Percentiles rank a stretch among this genome's conserved stretches.
These are phyloP conservation scores for Euphorbia pulcherrima DNA, from an alignment of 345 rosid genomes.

Conservation along the genomic window DNA sequence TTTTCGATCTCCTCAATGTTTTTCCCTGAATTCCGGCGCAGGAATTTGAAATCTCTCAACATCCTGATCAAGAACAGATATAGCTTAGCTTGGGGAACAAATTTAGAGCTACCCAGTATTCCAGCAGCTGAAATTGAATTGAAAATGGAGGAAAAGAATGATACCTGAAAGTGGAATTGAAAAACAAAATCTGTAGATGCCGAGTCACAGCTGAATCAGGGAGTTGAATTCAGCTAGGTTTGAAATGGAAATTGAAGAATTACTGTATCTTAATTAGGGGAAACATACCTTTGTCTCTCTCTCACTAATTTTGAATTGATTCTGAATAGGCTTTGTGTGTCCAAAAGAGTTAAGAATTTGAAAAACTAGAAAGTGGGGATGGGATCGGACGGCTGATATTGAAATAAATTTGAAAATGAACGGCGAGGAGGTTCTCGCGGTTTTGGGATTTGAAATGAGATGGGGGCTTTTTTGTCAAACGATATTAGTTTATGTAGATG, in stretches of 20 bases:
- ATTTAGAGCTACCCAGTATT: no score
- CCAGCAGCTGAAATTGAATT: background rate
- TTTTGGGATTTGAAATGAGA: slow-evolving; percentile 13
- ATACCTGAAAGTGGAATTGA: slow-evolving; percentile 46
- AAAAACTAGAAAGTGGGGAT: background rate
- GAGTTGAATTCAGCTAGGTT: slow-evolving; percentile 5
- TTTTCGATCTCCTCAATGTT: slow-evolving; percentile 66
- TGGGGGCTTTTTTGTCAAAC: slow-evolving; percentile 14
- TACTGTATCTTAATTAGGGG: background rate
- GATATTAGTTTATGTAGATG: background rate
- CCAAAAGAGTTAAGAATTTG: background rate
- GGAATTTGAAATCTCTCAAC: slow-evolving; percentile 63
- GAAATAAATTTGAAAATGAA: slow-evolving; percentile 5
- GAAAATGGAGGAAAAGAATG: background rate
- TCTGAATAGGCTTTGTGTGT: background rate
- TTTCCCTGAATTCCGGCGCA: slow-evolving; percentile 54
- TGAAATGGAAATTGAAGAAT: background rate
- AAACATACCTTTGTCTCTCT: background rate
- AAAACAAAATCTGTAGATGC: slow-evolving; percentile 28
- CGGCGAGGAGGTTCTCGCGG: slow-evolving; percentile 1
- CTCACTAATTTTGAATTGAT: no score
- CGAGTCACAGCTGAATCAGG: background rate
- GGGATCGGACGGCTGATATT: slow-evolving; percentile 16
- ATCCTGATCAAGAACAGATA: slow-evolving; percentile 29
- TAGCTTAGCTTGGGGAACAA: no score